Evolutionary conservation across 331 rosid genomes (phyloP), one percentile per base, ranked within the genome.

Genomic region (Phaseolus coccineus): DNA sequence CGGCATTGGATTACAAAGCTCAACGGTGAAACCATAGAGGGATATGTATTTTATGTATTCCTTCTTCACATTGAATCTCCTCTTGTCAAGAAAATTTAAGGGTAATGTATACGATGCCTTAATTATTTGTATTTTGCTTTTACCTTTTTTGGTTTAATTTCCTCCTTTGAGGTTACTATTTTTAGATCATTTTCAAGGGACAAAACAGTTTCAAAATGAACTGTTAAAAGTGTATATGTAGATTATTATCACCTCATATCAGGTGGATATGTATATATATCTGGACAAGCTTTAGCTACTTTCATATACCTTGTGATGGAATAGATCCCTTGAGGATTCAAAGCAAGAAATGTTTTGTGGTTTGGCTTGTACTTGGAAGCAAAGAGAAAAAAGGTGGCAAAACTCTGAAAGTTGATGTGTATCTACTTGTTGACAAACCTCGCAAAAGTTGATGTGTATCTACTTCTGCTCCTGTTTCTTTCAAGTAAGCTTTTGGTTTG

Each of bases 1-100:
- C 62, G 57, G 4, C 74, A 68, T 93, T 81, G 94, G 96, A 19
- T 71, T 92, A 59, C 82, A 85, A 68, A 70, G 90, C 81, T 90
- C 93, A 30, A 2, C 4, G 14, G 79, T 64, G 19, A 80, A 80
- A 53, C 93, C 97, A 48, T 90, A 87, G 86, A 37, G 46, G 47
- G 55, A 16, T 33, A 16, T 39, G 11, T 66, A n/a, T 35, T 5
- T 39, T 7, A 30, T 40, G 27, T 39, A 4, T 62, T 58, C 72
- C 68, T 69, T 28, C 50, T 8, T 4, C 44, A 4, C 40, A 10
- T 59, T 59, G 39, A 59, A 59, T 59, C 19, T 59, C 61, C 19
- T 59, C 61, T 27, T 67, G 9, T 4, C 11, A 30, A 4, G 48
- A 39, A 65, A 35, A 48, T 7, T 79, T 64, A 69, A 72, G 61